These are phyloP conservation scores for Paramecium tetraurelia DNA, from an alignment of 73 alveolate species.

Conservation along the genomic window DNA sequence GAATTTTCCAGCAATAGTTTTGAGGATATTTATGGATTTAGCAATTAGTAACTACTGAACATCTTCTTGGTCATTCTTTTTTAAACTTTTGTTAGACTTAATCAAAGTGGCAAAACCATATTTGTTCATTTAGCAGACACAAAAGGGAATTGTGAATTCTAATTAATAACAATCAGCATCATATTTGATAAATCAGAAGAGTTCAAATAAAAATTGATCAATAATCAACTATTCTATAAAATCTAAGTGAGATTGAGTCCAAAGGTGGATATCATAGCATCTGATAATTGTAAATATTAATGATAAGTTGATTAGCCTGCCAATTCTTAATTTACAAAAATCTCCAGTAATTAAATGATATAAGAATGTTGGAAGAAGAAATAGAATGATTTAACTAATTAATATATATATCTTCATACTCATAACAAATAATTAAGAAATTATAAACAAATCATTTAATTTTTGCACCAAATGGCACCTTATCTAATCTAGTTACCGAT, in stretches of 20 bases:
- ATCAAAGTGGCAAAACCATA: neutral
- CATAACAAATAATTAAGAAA: neutral
- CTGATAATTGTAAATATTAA: neutral
- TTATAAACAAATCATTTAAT: neutral
- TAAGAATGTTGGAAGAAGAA: constrained; percentile 31
- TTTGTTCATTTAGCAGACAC: neutral
- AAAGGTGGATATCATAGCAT: neutral
- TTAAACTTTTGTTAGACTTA: neutral
- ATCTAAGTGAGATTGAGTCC: constrained; percentile 26
- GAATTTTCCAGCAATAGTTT: neutral
- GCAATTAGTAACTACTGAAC: neutral
- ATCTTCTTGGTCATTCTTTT: neutral
- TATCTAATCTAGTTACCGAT: neutral
- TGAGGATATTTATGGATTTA: neutral
- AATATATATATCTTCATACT: neutral
- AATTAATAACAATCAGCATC: neutral
- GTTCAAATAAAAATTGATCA: neutral
- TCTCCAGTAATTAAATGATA: neutral
- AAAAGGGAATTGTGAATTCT: neutral
- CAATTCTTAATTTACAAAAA: neutral
- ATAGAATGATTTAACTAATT: neutral
- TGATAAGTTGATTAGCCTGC: neutral
- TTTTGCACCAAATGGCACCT: neutral
- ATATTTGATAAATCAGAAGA: neutral
- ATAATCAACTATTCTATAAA: constrained; percentile 23